Evolutionary conservation across 371 early-diverging fungal genomes (phyloP).

Genomic region (Globomyces sp.): DNA sequence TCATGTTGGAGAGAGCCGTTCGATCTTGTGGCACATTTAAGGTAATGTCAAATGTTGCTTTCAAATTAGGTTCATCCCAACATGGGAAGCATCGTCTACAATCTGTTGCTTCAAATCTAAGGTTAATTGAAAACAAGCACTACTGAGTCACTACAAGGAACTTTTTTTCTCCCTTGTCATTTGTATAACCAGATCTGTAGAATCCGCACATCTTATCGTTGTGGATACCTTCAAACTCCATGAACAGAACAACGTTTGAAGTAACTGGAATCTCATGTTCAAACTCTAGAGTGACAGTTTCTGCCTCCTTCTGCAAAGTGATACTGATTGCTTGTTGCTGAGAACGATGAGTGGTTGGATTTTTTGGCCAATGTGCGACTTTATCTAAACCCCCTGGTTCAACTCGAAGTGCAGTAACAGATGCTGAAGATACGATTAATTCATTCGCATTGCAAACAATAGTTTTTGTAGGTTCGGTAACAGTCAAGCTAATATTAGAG

Average conservation of each 20-base stretch:
- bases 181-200: constrained; percentile 74
- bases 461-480: constrained; percentile 52
- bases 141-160: constrained; percentile 77
- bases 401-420: constrained; percentile 24
- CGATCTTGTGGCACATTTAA: constrained; percentile 65
- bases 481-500: constrained; percentile 25
- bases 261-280: constrained; percentile 52
- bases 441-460: constrained; percentile 65
- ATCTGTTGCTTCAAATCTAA: constrained; percentile 83
- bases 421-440: constrained; percentile 39
- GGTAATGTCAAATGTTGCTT: constrained; percentile 87
- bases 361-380: constrained; percentile 14
- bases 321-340: constrained; percentile 68
- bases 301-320: constrained; percentile 52
- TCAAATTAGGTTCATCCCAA: constrained; percentile 64
- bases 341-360: constrained; percentile 14
- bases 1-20: constrained; percentile 87
- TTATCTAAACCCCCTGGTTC: constrained; percentile 8
- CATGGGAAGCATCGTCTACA: constrained; percentile 91
- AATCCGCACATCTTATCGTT: constrained; percentile 87
- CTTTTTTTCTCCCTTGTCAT: constrained; percentile 55
- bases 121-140: too few relatives aligned
- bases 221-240: constrained; percentile 67
- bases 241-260: constrained; percentile 53
- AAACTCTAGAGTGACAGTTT: constrained; percentile 65